Conservation (phyloP, 257 asterid genomes). For the Solanum acaule region DNA sequence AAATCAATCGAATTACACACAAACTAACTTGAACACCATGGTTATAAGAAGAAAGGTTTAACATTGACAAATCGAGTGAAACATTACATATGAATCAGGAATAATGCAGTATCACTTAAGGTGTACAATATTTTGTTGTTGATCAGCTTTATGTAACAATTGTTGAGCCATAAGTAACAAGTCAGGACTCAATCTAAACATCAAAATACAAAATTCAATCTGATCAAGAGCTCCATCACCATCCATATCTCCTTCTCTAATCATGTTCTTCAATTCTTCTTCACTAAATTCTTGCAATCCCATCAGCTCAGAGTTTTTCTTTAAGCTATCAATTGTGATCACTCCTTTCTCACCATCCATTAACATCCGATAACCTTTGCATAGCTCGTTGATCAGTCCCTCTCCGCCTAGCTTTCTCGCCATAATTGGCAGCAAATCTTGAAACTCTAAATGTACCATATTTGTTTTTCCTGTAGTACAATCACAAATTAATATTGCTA, state of each 20-base stretch:
- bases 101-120: background rate
- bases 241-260: slow-evolving; percentile 10
- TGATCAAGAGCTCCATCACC: slow-evolving; percentile 14
- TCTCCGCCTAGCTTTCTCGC: slow-evolving; percentile 8
- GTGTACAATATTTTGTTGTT: background rate
- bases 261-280: slow-evolving; percentile 4
- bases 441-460: background rate
- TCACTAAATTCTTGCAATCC: slow-evolving; percentile 14
- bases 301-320: slow-evolving; percentile 6
- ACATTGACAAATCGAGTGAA: background rate
- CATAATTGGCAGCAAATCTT: slow-evolving; percentile 13
- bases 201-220: slow-evolving; percentile 14
- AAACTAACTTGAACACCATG: background rate
- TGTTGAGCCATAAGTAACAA: background rate
- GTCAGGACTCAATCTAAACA: slow-evolving; percentile 23
- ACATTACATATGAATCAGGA: background rate
- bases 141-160: background rate
- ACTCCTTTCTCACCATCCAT: slow-evolving; percentile 4
- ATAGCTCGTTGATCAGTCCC: slow-evolving; percentile 6
- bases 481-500: background rate
- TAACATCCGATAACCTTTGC: slow-evolving; percentile 6
- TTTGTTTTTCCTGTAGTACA: background rate
- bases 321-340: slow-evolving; percentile 10
- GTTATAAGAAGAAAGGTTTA: background rate
- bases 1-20: background rate